Conservation (phyloP, 192 early-diverging fungal genomes). For the Rhizoclosmatium sp. region DNA sequence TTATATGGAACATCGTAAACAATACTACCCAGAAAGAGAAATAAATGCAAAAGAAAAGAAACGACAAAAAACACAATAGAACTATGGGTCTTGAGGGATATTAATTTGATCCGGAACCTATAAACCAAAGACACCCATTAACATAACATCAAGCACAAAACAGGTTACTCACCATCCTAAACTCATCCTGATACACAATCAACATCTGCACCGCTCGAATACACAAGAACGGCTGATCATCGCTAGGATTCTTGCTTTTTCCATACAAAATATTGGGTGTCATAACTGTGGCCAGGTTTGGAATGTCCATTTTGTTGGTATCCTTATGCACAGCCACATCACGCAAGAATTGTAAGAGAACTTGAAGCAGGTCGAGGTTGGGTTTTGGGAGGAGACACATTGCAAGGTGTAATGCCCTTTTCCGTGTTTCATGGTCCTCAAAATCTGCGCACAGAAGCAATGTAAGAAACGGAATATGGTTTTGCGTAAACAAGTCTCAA, state of each 20-base stretch:
- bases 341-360: constrained; percentile 86
- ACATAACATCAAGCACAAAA: too few relatives aligned
- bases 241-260: constrained; percentile 71
- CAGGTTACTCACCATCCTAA: constrained; percentile 49
- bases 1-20: too few relatives aligned
- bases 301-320: constrained; percentile 92
- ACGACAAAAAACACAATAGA: too few relatives aligned
- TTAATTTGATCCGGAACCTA: too few relatives aligned
- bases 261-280: constrained; percentile 92
- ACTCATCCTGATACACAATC: constrained; percentile 52
- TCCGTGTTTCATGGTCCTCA: constrained; percentile 41
- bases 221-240: constrained; percentile 46
- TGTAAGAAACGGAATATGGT: neutral
- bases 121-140: too few relatives aligned
- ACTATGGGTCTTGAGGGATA: too few relatives aligned
- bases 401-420: constrained; percentile 80
- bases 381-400: constrained; percentile 86
- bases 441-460: constrained; percentile 32
- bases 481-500: neutral
- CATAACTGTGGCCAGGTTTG: constrained; percentile 92
- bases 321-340: constrained; percentile 71
- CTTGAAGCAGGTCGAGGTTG: constrained; percentile 92
- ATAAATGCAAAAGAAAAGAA: too few relatives aligned
- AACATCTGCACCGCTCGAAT: constrained; percentile 54
- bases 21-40: too few relatives aligned